A percentile compares a stretch with the other conserved stretches of the same genome.
Evolutionary conservation across 139 green algal genomes (phyloP).

Genomic region (Coelastrella sp.): DNA sequence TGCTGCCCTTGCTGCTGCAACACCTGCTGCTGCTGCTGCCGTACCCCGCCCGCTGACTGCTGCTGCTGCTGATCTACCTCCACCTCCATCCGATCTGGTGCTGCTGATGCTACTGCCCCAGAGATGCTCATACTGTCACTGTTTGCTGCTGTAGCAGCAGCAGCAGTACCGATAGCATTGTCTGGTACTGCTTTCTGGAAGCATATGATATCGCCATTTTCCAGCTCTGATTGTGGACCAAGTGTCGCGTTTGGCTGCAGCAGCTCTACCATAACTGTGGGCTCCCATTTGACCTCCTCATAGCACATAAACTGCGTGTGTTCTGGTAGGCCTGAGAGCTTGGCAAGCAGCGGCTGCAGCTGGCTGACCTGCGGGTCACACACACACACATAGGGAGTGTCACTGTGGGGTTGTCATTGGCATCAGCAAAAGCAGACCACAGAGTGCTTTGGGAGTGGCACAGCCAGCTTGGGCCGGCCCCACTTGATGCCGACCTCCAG

Average conservation of each 20-base stretch:
- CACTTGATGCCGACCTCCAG: too few relatives aligned
- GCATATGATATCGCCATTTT: conserved; percentile 93
- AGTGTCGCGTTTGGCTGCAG: neutral
- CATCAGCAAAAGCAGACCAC: too few relatives aligned
- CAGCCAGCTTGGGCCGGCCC: too few relatives aligned
- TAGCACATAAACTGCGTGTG: conserved; percentile 55
- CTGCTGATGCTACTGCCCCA: conserved; percentile 37
- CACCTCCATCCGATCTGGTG: neutral
- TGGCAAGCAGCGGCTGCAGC: conserved; percentile 62
- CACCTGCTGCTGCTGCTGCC: conserved; percentile 12
- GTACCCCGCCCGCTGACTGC: neutral
- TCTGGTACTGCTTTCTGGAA: conserved; percentile 72
- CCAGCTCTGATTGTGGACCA: conserved; percentile 65
- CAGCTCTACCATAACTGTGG: conserved; percentile 82
- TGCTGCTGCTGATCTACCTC: conserved; percentile 25
- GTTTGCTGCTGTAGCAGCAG: neutral
- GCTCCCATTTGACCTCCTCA: conserved; percentile 96
- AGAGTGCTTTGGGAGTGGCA: too few relatives aligned
- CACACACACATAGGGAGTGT: too few relatives aligned
- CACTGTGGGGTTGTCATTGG: too few relatives aligned
- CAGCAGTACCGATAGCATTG: conserved; percentile 16
- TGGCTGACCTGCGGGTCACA: neutral
- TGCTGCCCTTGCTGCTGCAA: conserved; percentile 8
- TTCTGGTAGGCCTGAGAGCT: conserved; percentile 49
- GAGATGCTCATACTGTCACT: neutral